Evolutionary conservation across 2,329 filamentous ascomycete genomes (phyloP), one percentile per base, ranked within the genome.

Genomic region (Ophiostoma himal-ulmi): DNA sequence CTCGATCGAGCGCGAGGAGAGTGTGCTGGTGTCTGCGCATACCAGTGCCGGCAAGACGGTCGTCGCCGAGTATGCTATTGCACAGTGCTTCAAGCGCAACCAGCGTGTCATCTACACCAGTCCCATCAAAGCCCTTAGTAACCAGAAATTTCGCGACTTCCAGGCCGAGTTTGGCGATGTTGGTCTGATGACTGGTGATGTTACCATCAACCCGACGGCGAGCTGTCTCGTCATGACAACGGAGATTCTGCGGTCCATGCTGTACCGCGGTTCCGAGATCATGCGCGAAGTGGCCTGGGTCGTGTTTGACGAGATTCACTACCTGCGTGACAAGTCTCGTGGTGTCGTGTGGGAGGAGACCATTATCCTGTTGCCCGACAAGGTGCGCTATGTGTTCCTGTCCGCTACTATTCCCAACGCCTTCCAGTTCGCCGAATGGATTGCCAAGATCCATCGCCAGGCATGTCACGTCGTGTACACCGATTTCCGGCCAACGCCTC

Each of bases 251-350:
- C 91, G 95, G 67, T 98, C 94, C 22, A 99, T 99, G 95, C 79
- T 99, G 81, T 99, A 99, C 80, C 88, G 95, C 75, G 95, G 95
- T 72, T 98, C 95, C 0, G 95, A 99, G 82, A 98, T 99, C 74
- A 99, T 99, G 94, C 93, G 95, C 75, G 95, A 99, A 82, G 96
- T 99, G 1, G 94, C 91, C 17, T 99, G 95, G 95, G 96, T 99
- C 1, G 84, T 99, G 1, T 99, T 99, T 76, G 95, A 99, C 80
- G 95, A 99, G 80, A 96, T 99, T 73, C 95, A 99, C 80, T 99
- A 99, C 81, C 90, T 99, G 88, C 89, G 95, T 77, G 95, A 99
- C 81, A 96, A 96, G 80, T 86, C 88, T 68, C 87, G 95, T 80
- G 95, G 95, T 83, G 95, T 99, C 0, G 95, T 99, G 2, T 99